These are phyloP conservation scores for Moringa oleifera DNA, from an alignment of 345 rosid species.

Conservation along the genomic window DNA sequence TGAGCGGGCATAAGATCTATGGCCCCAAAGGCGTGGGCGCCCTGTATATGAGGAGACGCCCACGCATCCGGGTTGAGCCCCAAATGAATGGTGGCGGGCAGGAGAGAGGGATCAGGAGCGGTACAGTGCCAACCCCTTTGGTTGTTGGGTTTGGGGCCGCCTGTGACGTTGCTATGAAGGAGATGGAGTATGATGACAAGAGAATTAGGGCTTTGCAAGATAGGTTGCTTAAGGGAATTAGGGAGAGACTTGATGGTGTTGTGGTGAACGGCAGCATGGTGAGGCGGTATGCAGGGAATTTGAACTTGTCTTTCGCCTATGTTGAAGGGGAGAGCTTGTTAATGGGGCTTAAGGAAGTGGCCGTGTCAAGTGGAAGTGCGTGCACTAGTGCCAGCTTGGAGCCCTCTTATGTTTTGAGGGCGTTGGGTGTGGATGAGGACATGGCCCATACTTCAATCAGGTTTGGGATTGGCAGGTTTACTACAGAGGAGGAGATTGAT, in stretches of 20 bases:
- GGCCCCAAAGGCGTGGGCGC: conserved; percentile 98
- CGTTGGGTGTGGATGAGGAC: conserved; percentile 96
- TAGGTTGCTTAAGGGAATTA: conserved; percentile 67
- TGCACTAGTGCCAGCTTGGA: conserved; percentile 98
- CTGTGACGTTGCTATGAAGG: conserved; percentile 78
- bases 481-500: conserved; percentile 82
- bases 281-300: conserved; percentile 72
- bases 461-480: conserved; percentile 96
- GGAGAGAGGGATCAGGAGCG: conserved; percentile 96
- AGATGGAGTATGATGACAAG: conserved; percentile 83
- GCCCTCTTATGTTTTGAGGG: conserved; percentile 94
- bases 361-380: conserved; percentile 98
- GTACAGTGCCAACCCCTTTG: conserved; percentile 80
- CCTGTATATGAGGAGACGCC: conserved; percentile 76
- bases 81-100: conserved; percentile 98
- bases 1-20: conserved; percentile 89
- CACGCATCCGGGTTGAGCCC: conserved; percentile 79
- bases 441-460: conserved; percentile 98
- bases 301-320: conserved; percentile 86
- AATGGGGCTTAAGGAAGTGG: conserved; percentile 98
- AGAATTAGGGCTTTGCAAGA: conserved; percentile 59
- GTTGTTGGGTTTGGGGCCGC: conserved; percentile 91
- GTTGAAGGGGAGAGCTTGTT: conserved; percentile 97
- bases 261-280: conserved; percentile 86
- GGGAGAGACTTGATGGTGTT: conserved; percentile 69